Percentiles rank a stretch among this genome's conserved stretches.
phyloP scores from a whole-genome alignment of 2,329 filamentous ascomycete genomes.

The Grosmannia serpens region DNA sequence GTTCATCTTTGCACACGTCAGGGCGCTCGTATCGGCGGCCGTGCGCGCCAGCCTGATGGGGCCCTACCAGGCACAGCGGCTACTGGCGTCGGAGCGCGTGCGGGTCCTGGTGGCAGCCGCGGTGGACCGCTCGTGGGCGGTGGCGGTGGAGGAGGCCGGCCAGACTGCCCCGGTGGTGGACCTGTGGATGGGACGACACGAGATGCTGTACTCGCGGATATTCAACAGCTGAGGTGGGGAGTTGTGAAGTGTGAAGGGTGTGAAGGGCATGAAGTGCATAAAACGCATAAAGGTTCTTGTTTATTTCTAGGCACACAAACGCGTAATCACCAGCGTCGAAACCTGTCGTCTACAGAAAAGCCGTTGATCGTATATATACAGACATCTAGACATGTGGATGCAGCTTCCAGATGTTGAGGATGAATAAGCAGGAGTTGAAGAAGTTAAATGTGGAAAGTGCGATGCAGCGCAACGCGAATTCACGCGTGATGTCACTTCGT shows the following conservation, averaged over 20 bases:
- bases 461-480: no score
- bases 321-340: no score
- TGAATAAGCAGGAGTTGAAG: no score
- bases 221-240: constrained; percentile 58
- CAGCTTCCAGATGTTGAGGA: no score
- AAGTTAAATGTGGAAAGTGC: no score
- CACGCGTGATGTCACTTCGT: not conserved
- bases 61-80: constrained; percentile 66
- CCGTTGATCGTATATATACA: no score
- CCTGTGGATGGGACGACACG: constrained; percentile 72
- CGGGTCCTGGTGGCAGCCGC: constrained; percentile 45
- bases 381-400: no score
- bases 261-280: not conserved
- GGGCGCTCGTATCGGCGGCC: constrained; percentile 64
- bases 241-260: not conserved
- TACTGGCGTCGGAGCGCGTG: constrained; percentile 52
- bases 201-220: constrained; percentile 73
- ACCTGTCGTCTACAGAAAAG: no score
- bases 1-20: constrained; percentile 65
- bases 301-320: no score
- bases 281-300: not conserved
- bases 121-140: constrained; percentile 49
- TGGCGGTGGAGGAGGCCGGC: constrained; percentile 52
- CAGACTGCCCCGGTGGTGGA: constrained; percentile 70
- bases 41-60: constrained; percentile 69